Conservation (phyloP, 2,329 filamentous ascomycete genomes). For the Claviceps quebecensis region DNA sequence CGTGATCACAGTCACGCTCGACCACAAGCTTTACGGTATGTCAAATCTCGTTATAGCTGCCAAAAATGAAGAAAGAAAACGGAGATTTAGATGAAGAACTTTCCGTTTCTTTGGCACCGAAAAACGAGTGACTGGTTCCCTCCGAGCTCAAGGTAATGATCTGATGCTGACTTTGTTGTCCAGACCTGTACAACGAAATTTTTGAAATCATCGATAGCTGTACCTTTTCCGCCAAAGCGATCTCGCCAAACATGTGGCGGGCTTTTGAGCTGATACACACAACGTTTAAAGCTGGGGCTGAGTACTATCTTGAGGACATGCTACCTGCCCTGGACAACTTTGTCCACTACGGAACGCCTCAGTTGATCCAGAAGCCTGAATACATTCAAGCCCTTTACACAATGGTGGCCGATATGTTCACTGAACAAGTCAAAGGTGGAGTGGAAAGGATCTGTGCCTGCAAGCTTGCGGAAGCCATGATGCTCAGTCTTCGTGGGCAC, state of each 20-base stretch:
- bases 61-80: not conserved
- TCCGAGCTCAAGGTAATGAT: too few relatives aligned
- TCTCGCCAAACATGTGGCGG: constrained; percentile 96
- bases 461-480: constrained; percentile 92
- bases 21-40: constrained; percentile 89
- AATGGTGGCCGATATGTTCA: constrained; percentile 93
- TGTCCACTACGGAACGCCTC: constrained; percentile 76
- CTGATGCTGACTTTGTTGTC: not conserved
- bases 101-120: too few relatives aligned
- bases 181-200: constrained; percentile 90
- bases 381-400: constrained; percentile 81
- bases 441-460: constrained; percentile 94
- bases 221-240: constrained; percentile 91
- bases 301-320: constrained; percentile 98
- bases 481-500: constrained; percentile 82
- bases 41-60: not conserved
- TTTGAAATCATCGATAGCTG: constrained; percentile 99
- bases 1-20: constrained; percentile 85
- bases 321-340: constrained; percentile 96
- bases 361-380: constrained; percentile 66
- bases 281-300: constrained; percentile 92
- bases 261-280: constrained; percentile 93
- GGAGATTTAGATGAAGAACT: not conserved
- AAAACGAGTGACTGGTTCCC: too few relatives aligned
- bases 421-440: constrained; percentile 79